Evolutionary conservation across 495 filamentous ascomycete species (phyloP).

Genomic region (Talaromyces borbonicus): DNA sequence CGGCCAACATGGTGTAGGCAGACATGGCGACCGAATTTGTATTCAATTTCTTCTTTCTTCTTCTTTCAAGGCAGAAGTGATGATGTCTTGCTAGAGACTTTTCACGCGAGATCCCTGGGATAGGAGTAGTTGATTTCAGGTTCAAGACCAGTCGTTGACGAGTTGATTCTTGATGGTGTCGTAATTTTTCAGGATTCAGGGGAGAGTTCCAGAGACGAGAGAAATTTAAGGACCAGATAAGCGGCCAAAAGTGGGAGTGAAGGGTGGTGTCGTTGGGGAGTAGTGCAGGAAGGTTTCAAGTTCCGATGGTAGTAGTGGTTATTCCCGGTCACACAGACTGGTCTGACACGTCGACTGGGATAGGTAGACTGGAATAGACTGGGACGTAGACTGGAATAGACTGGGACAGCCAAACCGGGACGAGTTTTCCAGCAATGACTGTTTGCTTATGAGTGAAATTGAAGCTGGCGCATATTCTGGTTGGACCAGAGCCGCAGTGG

Average conservation of each 20-base stretch:
- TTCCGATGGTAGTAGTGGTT: too few species aligned
- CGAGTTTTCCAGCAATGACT: too few species aligned
- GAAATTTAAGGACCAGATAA: neutral
- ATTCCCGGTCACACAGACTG: too few species aligned
- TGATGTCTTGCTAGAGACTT: conserved; percentile 2
- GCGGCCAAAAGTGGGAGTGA: neutral
- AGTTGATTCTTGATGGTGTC: neutral
- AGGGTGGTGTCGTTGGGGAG: too few species aligned
- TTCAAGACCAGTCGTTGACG: conserved; percentile 2
- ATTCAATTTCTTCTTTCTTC: conserved; percentile 8
- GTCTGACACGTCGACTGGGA: too few species aligned
- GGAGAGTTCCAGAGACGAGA: neutral
- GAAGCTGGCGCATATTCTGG: too few species aligned
- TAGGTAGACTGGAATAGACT: too few species aligned
- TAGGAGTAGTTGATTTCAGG: neutral
- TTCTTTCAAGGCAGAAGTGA: neutral
- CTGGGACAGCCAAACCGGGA: too few species aligned
- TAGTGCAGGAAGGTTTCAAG: too few species aligned
- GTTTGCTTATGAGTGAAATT: too few species aligned
- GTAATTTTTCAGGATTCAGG: neutral
- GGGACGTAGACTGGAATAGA: too few species aligned
- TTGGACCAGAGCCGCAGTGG: too few species aligned
- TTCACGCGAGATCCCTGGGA: neutral
- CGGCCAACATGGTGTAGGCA: conserved; percentile 12
- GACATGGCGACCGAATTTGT: conserved; percentile 12